Base-by-base conservation (phyloP, 495 filamentous ascomycete genomes). In the Aspergillus wentii region DNA sequence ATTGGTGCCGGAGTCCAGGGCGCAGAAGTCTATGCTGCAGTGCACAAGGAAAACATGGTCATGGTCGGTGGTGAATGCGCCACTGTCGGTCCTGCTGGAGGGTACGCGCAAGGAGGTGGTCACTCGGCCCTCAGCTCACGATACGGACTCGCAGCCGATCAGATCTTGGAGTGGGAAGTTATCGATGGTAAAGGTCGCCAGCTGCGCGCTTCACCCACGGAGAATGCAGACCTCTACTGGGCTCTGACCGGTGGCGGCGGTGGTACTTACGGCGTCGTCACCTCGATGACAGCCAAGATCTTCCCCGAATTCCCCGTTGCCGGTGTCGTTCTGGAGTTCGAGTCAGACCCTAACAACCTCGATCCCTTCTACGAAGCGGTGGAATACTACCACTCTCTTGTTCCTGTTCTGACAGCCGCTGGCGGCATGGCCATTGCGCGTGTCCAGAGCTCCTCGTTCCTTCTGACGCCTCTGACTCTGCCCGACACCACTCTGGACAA, bases 211-310 rank as follows among this genome's bases (percentile, higher is more conserved):
- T 79, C 76, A 27, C 72, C 74, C 37, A 38, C 43, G 8, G 63
- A 69, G 37, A 71, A 85, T 43, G 29, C 56, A 1, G 83, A 85
- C 46, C 56, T 86, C 9, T 85, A 79, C 59, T 85, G 78, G 80
- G 83, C 81, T 7, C 64, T 84, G 38, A 70, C 77, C 33, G 82
- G 82, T 3, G 81, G 82, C 15, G 82, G 80, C 13, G 79, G 66
- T 14, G 78, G 77, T 26, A 82, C 78, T 22, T 84, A 78, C 28
- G 81, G 74, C 11, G 69, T 84, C 27, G 64, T 84, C 19, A 66
- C 71, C 13, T 75, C 72, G 2, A 61, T 74, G 25, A 83, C 77
- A 5, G 51, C 62, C 17, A 66, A 61, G 41, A 59, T 61, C 11
- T 46, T 72, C 46, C 35, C 33, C 3, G 80, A 79, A 46, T 59